Evolutionary conservation across 2,329 filamentous ascomycete species (phyloP), one percentile per base, ranked within the genome.

Genomic region (Trichoderma sp.): DNA sequence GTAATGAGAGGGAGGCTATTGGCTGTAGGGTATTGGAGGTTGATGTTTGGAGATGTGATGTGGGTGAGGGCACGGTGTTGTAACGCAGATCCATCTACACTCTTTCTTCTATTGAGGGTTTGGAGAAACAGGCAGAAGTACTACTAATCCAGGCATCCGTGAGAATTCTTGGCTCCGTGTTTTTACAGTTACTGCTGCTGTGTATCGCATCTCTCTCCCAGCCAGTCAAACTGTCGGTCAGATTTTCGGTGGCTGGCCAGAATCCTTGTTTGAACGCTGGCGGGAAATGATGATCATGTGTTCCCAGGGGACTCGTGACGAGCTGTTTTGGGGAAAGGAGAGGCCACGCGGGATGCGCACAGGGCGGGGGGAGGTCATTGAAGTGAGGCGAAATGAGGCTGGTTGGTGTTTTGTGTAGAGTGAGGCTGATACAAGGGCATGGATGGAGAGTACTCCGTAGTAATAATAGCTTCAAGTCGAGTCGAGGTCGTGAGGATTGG

Each of bases 241-340:
- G 34, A 32, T 32, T 15, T 45, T 7, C 37, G 10, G 57, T 29
- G 59, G 10, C 42, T 35, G 42, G 2, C 1, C 9, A 25, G 19
- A 42, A 53, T 29, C 32, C 9, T 25, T n/a, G 29, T 13, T 48
- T 15, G 35, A 34, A n/a, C 35, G 29, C 32, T 22, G 52, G 52
- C 29, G 25, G 10, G 45, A 17, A 32, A 27, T 5, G 27, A 13
- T 37, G 64, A 67, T 67, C 64, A 67, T 59, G 64, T 67, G 39
- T 39, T 39, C 50, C 32, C 1, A 1, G 29, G 42, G 42, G 27
- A 54, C 60, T 39, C 60, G 60, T 64, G 60, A 64, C 53, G 34
- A 19, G 22, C 39, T 48, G 29, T 59, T 53, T 59, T 52, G 42
- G 64, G 64, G 42, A 35, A 34, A 48, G 32, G 42, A 35, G 45